Percentiles rank a stretch among this genome's conserved stretches.
Evolutionary conservation across 2,329 filamentous ascomycete species (phyloP).

Genomic region (Pyricularia sp.): DNA sequence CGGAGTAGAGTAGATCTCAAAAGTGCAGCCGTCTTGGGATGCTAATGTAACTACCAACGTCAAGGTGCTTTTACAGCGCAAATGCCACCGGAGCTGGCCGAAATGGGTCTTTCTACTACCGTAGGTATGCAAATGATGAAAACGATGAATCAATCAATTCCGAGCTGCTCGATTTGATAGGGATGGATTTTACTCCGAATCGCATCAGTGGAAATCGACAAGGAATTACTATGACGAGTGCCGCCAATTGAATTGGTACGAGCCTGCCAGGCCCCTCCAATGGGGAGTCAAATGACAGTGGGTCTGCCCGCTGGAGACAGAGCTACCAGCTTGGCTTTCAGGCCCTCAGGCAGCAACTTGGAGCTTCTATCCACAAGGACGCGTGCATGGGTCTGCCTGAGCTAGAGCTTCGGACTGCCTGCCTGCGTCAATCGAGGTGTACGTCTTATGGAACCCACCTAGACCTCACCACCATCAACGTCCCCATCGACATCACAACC

Average conservation of each 20-base stretch:
- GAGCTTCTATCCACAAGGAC: background rate
- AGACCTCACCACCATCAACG: background rate
- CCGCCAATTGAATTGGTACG: background rate
- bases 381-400: slow-evolving; percentile 3
- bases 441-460: background rate
- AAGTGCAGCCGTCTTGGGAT: too few relatives aligned
- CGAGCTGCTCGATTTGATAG: too few relatives aligned
- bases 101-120: background rate
- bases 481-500: background rate
- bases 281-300: background rate
- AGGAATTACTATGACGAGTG: background rate
- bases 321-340: background rate
- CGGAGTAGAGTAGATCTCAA: background rate
- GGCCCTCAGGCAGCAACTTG: slow-evolving; percentile 1
- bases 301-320: background rate
- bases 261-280: background rate
- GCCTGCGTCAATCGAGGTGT: background rate
- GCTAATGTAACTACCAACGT: background rate
- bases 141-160: too few relatives aligned
- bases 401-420: background rate
- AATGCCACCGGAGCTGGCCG: background rate
- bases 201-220: background rate
- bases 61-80: background rate
- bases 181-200: too few relatives aligned
- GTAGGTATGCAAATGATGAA: too few relatives aligned